Evolutionary conservation across 768 basidiomycete genomes (phyloP).

Genomic region (Tephrocybe sp.): DNA sequence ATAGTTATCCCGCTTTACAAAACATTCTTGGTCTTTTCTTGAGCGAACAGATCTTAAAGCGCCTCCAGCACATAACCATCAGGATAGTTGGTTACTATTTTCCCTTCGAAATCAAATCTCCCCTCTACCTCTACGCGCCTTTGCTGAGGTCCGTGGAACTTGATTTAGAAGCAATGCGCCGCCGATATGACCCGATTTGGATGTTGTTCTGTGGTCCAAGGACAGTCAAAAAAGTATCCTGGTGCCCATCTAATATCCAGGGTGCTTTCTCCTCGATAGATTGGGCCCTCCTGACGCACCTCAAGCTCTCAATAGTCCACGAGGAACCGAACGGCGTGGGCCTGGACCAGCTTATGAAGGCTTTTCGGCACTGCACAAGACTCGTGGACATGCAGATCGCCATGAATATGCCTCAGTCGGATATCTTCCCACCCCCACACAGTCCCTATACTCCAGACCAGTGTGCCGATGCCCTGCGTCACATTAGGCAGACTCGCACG

Average conservation of each 20-base stretch:
- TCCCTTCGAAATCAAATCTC: too few relatives aligned
- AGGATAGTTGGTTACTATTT: not conserved
- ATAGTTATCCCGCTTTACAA: not conserved
- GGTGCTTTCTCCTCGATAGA: not conserved
- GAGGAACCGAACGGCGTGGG: not conserved
- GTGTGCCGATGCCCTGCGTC: not conserved
- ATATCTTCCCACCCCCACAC: not conserved
- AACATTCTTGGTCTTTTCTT: not conserved
- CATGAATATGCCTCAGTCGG: constrained; percentile 2
- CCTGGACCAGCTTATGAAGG: not conserved
- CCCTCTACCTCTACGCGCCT: not conserved
- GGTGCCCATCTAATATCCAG: not conserved
- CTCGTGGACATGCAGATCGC: constrained; percentile 7
- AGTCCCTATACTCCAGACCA: not conserved
- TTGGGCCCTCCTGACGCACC: constrained; percentile 6
- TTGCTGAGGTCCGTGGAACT: constrained; percentile 5
- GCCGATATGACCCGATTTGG: not conserved
- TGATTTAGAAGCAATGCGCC: not conserved
- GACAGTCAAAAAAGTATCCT: not conserved
- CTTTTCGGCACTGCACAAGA: constrained; percentile 1
- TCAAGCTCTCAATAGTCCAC: not conserved
- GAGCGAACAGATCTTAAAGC: not conserved
- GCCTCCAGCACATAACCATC: not conserved
- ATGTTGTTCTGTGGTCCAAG: not conserved
- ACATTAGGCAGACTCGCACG: not conserved